Evolutionary conservation across 352 stramenopile genomes (phyloP), one percentile per base, ranked within the genome.

Genomic region (Aphanomyces invadans): DNA sequence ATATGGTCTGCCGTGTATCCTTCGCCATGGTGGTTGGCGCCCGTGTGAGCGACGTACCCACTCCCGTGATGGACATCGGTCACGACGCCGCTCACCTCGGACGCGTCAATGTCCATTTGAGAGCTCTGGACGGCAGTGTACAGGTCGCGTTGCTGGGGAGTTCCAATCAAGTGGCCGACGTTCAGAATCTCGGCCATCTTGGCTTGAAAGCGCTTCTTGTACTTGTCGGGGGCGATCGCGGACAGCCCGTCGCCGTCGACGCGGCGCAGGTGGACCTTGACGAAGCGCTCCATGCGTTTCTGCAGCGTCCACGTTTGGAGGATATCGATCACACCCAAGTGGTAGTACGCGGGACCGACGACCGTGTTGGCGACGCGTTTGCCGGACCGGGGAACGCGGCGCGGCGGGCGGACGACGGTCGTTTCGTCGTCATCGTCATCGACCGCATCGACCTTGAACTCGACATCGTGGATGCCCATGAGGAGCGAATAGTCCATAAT

Each of bases 401-500:
- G 57, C n/a, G 32, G 19, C 42, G 83, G 79, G 31, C 88, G 88
- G 65, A 80, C 82, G 12, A 75, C 71, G 12, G 72, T 73, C 7
- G 70, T 57, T n/a, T 32, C 48, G 23, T 60, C 70, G 32, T 72
- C 68, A 11, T 70, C 45, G 15, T 59, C 23, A 70, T 72, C 54
- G 11, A 65, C 68, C 4, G 70, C 71, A 49, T 95, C 86, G 17
- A 95, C 86, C 2, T 89, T 76, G 61, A 92, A 95, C 69, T 93
- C 84, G 36, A 93, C 81, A 71, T 95, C 85, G 70, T 92, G 88
- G 51, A 97, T 81, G 2, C 87, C 88, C 79, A 97, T 90, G 21
- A 97, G 79, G 32, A 97, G 68, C 28, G 83, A 95, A 69, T 97
- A 97, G 69, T 97, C 89, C 89, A 97, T 97, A 65, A 97, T 96